Conservation (phyloP, 352 stramenopile species). For the Globisporangium nodosum region DNA sequence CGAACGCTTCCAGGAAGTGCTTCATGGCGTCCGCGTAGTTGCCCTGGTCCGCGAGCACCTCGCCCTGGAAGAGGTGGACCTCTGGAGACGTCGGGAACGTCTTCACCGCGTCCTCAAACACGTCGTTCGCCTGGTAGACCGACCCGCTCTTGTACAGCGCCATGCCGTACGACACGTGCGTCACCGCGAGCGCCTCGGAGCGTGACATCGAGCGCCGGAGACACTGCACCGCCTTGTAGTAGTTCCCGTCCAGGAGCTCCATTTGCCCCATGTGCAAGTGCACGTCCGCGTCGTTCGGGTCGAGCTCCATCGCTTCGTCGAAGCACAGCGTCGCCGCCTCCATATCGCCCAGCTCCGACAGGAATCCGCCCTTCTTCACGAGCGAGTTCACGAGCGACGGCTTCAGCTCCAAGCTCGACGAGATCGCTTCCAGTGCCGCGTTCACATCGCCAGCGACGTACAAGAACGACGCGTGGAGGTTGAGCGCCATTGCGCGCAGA, state of each 20-base stretch:
- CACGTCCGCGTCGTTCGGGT: conserved; percentile 72
- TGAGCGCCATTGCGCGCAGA: conserved; percentile 51
- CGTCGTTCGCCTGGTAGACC: conserved; percentile 74
- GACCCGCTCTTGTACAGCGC: conserved; percentile 84
- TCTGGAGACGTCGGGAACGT: conserved; percentile 68
- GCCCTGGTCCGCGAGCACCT: conserved; percentile 76
- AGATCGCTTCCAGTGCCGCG: conserved; percentile 58
- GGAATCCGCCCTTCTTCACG: conserved; percentile 80
- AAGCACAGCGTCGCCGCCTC: conserved; percentile 63
- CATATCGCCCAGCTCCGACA: conserved; percentile 66
- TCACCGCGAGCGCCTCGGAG: conserved; percentile 69
- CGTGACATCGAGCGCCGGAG: conserved; percentile 69
- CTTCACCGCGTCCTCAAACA: conserved; percentile 64
- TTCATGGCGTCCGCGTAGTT: conserved; percentile 80
- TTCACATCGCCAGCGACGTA: conserved; percentile 79
- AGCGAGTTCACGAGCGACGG: conserved; percentile 53
- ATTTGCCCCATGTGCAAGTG: conserved; percentile 80
- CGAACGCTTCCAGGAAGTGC: conserved; percentile 62
- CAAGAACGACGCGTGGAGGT: conserved; percentile 75
- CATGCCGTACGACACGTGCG: conserved; percentile 81
- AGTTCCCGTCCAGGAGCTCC: conserved; percentile 74
- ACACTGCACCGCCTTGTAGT: conserved; percentile 61
- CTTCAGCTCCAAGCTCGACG: conserved; percentile 46
- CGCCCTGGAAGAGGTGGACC: conserved; percentile 77
- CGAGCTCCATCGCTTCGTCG: conserved; percentile 52